Evolutionary conservation across 208 protist species (phyloP), one percentile per base, ranked within the genome.

Genomic region (Trypanosomatidae sp.): DNA sequence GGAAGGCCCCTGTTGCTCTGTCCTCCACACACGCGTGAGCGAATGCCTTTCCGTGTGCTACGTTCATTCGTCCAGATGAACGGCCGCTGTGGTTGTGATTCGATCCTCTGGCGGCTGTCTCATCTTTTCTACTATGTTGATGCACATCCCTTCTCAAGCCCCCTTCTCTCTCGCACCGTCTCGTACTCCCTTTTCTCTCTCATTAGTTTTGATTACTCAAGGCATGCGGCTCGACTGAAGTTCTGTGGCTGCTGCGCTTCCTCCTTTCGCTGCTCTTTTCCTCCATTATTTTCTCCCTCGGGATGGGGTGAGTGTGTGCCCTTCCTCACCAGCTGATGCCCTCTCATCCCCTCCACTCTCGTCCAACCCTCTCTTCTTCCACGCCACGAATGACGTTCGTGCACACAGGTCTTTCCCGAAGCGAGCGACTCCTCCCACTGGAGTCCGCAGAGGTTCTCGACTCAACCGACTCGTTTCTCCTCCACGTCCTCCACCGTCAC

Each of bases 401-500:
- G 46, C 84, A 79, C 44, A 74, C 70, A 15, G 81, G 77, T 19
- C 74, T 87, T 52, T 69, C 77, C 6, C 88, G 88, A 39, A 82
- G 81, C 44, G 81, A 88, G 49, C 80, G 88, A 22, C 71, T 92
- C 43, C 81, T 92, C 15, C 88, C 88, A 19, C 76, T 92, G 19
- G 82, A 88, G 50, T 80, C 79, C 9, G 58, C 67, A 13, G 65
- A 76, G 5, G 85, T 81, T 1, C 77, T 92, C 12, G 30, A 53
- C 39, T 62, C 67, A 17, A 82, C 83, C 0, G 73, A 80, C 19
- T 69, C 69, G 41, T 86, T 80, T 65, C 77, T 71, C 8, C 60
- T 82, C 0, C 77, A 84, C 62, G 69, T 90, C 25, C 72, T 92
- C 13, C 65, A 82, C 33, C 59, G 39, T 22, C 53, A 77, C 25